These are phyloP conservation scores for Saccharomyces pastorianus DNA, from an alignment of 1,139 yeast genomes.

Conservation along the genomic window DNA sequence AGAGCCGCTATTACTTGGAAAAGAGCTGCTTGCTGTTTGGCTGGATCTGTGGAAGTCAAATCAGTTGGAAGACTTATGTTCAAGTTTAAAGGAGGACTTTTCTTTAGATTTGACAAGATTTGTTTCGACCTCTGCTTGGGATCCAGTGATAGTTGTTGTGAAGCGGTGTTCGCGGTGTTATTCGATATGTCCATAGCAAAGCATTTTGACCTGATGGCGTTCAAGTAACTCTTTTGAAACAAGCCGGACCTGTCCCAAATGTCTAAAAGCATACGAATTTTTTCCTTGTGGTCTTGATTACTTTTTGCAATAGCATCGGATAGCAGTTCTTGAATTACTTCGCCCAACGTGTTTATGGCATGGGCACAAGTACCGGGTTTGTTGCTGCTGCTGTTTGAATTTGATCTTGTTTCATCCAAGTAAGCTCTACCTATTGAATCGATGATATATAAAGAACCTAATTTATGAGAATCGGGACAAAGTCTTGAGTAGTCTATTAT, in stretches of 20 bases:
- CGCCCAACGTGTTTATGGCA: conserved; percentile 56
- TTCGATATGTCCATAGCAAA: conserved; percentile 36
- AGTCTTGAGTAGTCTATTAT: conserved; percentile 53
- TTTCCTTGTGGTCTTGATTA: conserved; percentile 48
- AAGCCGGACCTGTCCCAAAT: conserved; percentile 89
- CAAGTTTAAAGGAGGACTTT: conserved; percentile 14
- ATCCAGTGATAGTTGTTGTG: conserved; percentile 33
- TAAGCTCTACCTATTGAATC: conserved; percentile 87
- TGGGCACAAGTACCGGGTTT: conserved; percentile 70
- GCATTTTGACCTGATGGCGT: conserved; percentile 50
- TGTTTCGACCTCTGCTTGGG: conserved; percentile 40
- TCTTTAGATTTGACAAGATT: conserved; percentile 21
- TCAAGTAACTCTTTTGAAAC: conserved; percentile 51
- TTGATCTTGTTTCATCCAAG: conserved; percentile 62
- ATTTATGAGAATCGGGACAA: conserved; percentile 72
- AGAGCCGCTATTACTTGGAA: conserved; percentile 38
- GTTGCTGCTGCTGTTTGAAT: conserved; percentile 40
- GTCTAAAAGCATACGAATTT: conserved; percentile 74
- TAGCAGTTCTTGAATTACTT: conserved; percentile 49
- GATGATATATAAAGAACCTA: conserved; percentile 83
- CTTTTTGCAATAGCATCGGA: conserved; percentile 53
- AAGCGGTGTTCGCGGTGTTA: conserved; percentile 18
- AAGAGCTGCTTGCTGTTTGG: conserved; percentile 37
- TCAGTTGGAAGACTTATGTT: conserved; percentile 18
- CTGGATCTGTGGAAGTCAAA: conserved; percentile 25